Conservation (phyloP, 78 protist genomes). For the Speleostelium caveatum region DNA sequence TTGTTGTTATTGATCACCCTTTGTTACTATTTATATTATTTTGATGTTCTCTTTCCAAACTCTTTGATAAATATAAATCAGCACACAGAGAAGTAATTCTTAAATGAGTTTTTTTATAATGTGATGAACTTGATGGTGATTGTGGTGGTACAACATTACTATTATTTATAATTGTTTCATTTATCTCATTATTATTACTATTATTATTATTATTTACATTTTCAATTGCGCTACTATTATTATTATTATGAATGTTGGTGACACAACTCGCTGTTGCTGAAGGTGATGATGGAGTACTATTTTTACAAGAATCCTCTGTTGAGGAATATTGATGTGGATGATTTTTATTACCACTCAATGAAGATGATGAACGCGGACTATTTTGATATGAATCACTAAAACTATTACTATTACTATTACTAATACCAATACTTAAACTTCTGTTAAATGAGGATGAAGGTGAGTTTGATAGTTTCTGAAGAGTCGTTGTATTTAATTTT, state of each 20-base stretch:
- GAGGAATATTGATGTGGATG: neutral
- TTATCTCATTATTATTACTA: neutral
- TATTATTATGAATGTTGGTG: neutral
- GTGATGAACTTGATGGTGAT: neutral
- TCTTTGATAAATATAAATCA: conserved; percentile 31
- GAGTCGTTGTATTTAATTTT: neutral
- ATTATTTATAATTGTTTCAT: neutral
- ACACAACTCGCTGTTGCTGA: neutral
- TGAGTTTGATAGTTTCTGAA: neutral
- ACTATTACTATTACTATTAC: neutral
- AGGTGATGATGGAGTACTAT: neutral
- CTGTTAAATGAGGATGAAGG: neutral
- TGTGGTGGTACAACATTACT: neutral
- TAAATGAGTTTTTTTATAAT: conserved; percentile 57
- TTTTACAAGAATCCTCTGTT: neutral
- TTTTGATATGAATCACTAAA: neutral
- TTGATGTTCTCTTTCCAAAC: neutral
- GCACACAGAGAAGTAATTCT: conserved; percentile 59
- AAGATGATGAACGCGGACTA: neutral
- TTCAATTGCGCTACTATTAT: neutral
- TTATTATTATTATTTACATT: neutral
- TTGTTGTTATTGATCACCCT: no score
- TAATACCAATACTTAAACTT: neutral
- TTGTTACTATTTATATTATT: no score
- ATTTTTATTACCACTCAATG: neutral